Base-by-base conservation (phyloP, 2,329 filamentous ascomycete genomes). In the Botryotinia convoluta region DNA sequence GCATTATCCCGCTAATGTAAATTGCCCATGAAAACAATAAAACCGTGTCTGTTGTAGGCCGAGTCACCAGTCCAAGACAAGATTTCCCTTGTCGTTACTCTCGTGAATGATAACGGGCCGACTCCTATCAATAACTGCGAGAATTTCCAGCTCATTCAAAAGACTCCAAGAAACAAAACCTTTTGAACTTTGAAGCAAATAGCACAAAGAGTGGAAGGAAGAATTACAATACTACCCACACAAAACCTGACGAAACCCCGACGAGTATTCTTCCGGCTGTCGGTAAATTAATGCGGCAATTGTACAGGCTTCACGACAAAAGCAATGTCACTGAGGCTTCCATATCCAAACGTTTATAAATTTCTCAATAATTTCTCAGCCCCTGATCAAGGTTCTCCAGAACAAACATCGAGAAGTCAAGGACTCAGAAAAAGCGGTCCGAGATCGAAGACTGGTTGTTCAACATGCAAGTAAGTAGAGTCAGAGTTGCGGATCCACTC, bases 321-420 rank as follows among this genome's bases (percentile, higher is more conserved):
- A 75, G 78, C 76, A 74, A 80, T 80, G 79, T 77, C 79, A 71
- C 76, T 79, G 75, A 77, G 76, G 74, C 78, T 79, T 75, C 79
- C 79, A n/a, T 79, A 78, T 71, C 79, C 79, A 39, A 80, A 80
- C 74, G 79, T 80, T 59, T 80, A 80, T 75, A 80, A 80, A 74
- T 80, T 80, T 76, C 80, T 78, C 76, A 80, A 80, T 70, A 79
- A 80, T 69, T 80, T 80, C 73, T 76, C 78, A 22, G 78, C 78
- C 59, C 79, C 79, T 44, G 77, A 79, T 68, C 78, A 80, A 73
- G 76, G 77, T 32, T 79, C 78, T 45, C 79, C 79, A 42, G 79
- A 80, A 65, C 77, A 79, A 62, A 78, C 76, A 26, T 80, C 79
- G 6, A 75, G 79, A 72, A 80, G 78, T 74, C 79, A 80, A 75